Percentiles rank a stretch among this genome's conserved stretches.
phyloP scores from a whole-genome alignment of 116 monocot species.

The Posidonia oceanica region DNA sequence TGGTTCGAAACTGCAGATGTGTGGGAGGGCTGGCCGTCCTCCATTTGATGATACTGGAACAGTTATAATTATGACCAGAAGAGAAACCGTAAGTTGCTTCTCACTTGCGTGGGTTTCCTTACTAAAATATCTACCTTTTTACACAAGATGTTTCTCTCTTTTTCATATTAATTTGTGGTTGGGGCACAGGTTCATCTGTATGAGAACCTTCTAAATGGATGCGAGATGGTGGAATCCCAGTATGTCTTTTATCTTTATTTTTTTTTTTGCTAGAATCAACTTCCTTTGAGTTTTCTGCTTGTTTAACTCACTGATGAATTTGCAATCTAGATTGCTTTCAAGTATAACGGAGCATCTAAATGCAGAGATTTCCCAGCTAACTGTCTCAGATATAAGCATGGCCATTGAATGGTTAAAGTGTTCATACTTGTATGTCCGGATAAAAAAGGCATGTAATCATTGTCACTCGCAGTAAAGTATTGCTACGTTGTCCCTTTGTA shows the following conservation, averaged over 20 bases:
- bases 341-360: conserved; percentile 88
- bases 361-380: conserved; percentile 90
- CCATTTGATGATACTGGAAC: conserved; percentile 97
- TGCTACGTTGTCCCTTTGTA: neutral
- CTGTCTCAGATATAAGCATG: conserved; percentile 79
- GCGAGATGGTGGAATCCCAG: conserved; percentile 99
- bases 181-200: conserved; percentile 85
- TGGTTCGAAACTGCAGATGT: conserved; percentile 51
- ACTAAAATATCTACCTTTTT: neutral
- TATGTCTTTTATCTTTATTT: conserved; percentile 23
- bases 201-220: conserved; percentile 94
- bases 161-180: neutral
- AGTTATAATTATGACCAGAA: conserved; percentile 94
- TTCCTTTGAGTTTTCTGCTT: neutral
- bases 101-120: neutral
- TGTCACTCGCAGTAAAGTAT: neutral
- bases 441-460: conserved; percentile 62
- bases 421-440: conserved; percentile 87
- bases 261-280: neutral
- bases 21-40: conserved; percentile 95
- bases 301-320: neutral
- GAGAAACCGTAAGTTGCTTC: conserved; percentile 61
- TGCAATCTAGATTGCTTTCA: conserved; percentile 50
- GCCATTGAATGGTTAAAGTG: conserved; percentile 99
- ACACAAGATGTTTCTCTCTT: neutral